Evolutionary conservation across 805 yeast species (phyloP), one percentile per base, ranked within the genome.

Genomic region (Yamadazyma olivae): DNA sequence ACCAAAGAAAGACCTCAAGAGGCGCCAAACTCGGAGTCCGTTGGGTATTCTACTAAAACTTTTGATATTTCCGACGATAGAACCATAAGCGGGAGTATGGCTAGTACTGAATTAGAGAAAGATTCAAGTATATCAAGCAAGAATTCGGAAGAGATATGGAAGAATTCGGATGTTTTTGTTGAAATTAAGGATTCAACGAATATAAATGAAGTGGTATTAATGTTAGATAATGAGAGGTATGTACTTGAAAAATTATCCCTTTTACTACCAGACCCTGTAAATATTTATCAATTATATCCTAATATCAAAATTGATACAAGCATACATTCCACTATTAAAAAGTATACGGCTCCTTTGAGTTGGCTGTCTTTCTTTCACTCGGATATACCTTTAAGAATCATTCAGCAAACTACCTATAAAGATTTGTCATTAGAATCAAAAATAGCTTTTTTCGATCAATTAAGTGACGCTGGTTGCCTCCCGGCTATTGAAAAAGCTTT

Each of bases 381-480:
- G 17, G 41, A 41, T 30, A 23, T 20, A 10, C 27, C 18, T 6
- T 26, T 41, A 13, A 25, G 20, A 12, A 17, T n/a, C 2, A 18
- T 41, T 10, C 33, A 33, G 5, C 23, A 31, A 10, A 35, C 21
- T 10, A 35, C 33, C 5, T 38, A 22, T 27, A 36, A 32, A 19
- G 32, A 37, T 9, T 32, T 41, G 19, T 24, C 37, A 5, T 18
- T 41, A 12, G 39, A 41, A 3, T 21, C 34, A 4, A 41, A 41
- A 24, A 24, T 41, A 22, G 16, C 33, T 3, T 41, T 41, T 19
- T 37, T 41, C 31, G 35, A 38, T 16, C 41, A 34, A 26, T 30
- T 41, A 10, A 30, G 37, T 16, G 41, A 41, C 32, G 35, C 40
- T 17, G 45, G 40, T 6, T 37, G 40, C 32, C 27, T 17, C 8